phyloP scores from a whole-genome alignment of 208 protist species.

The Trypanosoma conorhini region DNA sequence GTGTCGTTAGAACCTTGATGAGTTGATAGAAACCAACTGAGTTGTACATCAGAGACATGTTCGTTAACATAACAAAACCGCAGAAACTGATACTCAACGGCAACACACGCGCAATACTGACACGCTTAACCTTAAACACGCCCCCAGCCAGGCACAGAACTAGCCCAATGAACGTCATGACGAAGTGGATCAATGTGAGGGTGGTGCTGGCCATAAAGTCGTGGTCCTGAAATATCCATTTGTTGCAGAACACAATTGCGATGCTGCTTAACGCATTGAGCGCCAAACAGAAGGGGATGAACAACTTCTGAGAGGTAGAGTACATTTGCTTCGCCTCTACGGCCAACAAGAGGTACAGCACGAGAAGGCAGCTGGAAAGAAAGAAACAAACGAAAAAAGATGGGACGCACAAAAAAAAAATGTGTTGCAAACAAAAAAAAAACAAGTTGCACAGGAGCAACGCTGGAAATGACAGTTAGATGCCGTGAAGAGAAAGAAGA shows the following conservation, averaged over 20 bases:
- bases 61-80: slow-evolving; percentile 88
- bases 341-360: slow-evolving; percentile 14
- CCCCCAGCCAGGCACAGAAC: slow-evolving; percentile 40
- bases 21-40: slow-evolving; percentile 91
- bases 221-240: slow-evolving; percentile 59
- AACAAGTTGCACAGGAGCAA: not conserved
- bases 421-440: slow-evolving; percentile 17
- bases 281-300: slow-evolving; percentile 38
- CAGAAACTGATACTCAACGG: slow-evolving; percentile 81
- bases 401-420: not conserved
- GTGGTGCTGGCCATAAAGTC: slow-evolving; percentile 56
- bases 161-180: slow-evolving; percentile 57
- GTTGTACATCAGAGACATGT: slow-evolving; percentile 89
- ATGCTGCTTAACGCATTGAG: slow-evolving; percentile 62
- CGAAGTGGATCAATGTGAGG: slow-evolving; percentile 74
- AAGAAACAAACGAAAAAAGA: slow-evolving; percentile 13
- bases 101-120: slow-evolving; percentile 52
- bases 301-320: slow-evolving; percentile 16
- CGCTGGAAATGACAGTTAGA: not conserved
- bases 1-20: slow-evolving; percentile 77
- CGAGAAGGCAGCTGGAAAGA: slow-evolving; percentile 9
- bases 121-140: slow-evolving; percentile 56
- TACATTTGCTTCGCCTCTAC: slow-evolving; percentile 14
- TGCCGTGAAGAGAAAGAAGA: not conserved
- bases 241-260: slow-evolving; percentile 70